These are phyloP conservation scores for Brassica rapa DNA, from an alignment of 345 rosid species.

Conservation along the genomic window DNA sequence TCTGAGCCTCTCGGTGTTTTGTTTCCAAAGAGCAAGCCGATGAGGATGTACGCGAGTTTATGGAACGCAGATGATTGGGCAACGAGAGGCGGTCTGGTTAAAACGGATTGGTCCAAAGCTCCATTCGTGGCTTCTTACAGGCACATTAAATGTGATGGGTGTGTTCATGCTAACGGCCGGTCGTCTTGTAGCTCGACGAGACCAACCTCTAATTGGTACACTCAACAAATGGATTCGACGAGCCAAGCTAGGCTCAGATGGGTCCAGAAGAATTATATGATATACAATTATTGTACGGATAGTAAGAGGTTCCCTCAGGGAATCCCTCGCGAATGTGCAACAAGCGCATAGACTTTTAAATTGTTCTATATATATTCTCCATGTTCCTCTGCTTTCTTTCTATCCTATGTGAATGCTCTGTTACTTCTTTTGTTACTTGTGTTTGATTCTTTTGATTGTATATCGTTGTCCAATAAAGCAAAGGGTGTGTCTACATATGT, in stretches of 20 bases:
- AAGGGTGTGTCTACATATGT: not conserved
- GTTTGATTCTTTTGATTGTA: slow-evolving; percentile 27
- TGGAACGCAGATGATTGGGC: slow-evolving; percentile 75
- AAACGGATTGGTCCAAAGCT: slow-evolving; percentile 59
- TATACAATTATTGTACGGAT: slow-evolving; percentile 50
- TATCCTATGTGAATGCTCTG: slow-evolving; percentile 32
- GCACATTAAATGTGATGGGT: slow-evolving; percentile 43
- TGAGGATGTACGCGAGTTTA: slow-evolving; percentile 58
- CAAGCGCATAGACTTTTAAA: slow-evolving; percentile 4
- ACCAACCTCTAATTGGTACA: slow-evolving; percentile 42
- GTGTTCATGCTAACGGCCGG: slow-evolving; percentile 35
- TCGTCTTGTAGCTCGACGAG: slow-evolving; percentile 41
- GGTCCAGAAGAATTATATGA: slow-evolving; percentile 55
- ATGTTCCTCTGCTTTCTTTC: not conserved
- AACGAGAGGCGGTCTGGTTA: slow-evolving; percentile 62
- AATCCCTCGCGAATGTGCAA: slow-evolving; percentile 37
- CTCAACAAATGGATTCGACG: slow-evolving; percentile 46
- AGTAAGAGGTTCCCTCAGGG: slow-evolving; percentile 45
- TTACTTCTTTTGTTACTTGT: not conserved
- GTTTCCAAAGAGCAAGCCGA: slow-evolving; percentile 61
- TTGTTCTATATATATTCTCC: not conserved
- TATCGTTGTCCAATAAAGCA: slow-evolving; percentile 20
- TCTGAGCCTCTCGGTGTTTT: slow-evolving; percentile 50
- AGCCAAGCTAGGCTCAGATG: slow-evolving; percentile 49
- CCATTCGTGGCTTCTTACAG: slow-evolving; percentile 49